These are phyloP conservation scores for Colletotrichum liaoningense DNA, from an alignment of 2,329 filamentous ascomycete genomes.

Conservation along the genomic window DNA sequence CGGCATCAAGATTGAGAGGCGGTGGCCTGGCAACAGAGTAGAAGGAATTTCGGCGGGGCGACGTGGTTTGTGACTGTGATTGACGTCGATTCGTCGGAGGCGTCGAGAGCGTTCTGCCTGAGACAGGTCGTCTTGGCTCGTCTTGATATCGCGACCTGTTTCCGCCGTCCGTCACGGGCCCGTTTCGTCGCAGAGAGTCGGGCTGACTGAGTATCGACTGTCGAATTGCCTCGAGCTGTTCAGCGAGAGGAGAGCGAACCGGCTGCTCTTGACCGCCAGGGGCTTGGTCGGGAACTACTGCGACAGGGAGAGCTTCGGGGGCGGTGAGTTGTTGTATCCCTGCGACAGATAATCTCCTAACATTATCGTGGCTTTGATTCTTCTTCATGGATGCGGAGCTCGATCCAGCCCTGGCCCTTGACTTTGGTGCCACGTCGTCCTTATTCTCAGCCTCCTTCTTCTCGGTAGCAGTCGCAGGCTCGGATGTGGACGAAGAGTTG, in stretches of 20 bases:
- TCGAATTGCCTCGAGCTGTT: slow-evolving; percentile 45
- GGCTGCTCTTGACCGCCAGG: slow-evolving; percentile 52
- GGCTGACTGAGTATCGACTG: slow-evolving; percentile 44
- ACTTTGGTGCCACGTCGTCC: slow-evolving; percentile 4
- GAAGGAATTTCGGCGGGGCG: slow-evolving; percentile 62
- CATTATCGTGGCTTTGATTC: slow-evolving; percentile 51
- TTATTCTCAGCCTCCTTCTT: slow-evolving; percentile 6
- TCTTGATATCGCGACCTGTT: slow-evolving; percentile 39
- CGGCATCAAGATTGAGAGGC: slow-evolving; percentile 55
- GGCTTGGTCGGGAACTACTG: slow-evolving; percentile 53
- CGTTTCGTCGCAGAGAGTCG: slow-evolving; percentile 41
- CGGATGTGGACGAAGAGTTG: slow-evolving; percentile 23
- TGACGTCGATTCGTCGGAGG: slow-evolving; percentile 59
- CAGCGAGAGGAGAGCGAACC: slow-evolving; percentile 45
- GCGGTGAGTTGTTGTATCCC: slow-evolving; percentile 70
- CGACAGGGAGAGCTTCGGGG: slow-evolving; percentile 69
- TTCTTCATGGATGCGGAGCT: slow-evolving; percentile 37
- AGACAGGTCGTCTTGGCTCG: slow-evolving; percentile 48
- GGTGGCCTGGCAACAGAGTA: slow-evolving; percentile 56
- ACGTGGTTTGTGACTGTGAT: slow-evolving; percentile 44
- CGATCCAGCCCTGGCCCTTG: slow-evolving; percentile 22
- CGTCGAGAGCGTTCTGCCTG: slow-evolving; percentile 61
- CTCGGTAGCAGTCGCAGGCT: slow-evolving; percentile 20
- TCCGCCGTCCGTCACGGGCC: slow-evolving; percentile 40
- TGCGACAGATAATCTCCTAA: slow-evolving; percentile 66